Conservation (phyloP, 495 filamentous ascomycete genomes). For the Evansstolkia leycettana region DNA sequence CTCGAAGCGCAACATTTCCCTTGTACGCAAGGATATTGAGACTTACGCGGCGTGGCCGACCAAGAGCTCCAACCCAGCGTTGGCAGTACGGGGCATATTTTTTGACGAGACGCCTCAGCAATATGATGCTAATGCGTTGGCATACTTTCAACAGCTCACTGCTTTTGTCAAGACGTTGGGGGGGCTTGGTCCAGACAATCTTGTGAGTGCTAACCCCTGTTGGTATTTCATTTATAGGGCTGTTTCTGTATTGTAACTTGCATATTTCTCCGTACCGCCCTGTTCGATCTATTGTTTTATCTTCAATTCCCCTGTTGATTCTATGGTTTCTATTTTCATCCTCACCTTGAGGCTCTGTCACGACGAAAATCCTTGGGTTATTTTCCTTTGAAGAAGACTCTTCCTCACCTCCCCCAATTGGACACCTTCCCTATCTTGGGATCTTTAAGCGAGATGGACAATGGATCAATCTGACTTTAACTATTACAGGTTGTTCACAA, state of each 20-base stretch:
- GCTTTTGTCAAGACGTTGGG: slow-evolving; percentile 19
- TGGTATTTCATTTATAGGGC: too few species aligned
- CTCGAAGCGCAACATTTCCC: slow-evolving; percentile 25
- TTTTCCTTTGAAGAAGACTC: slow-evolving; percentile 4
- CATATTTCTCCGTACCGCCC: too few species aligned
- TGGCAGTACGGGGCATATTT: slow-evolving; percentile 34
- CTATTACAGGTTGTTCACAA: slow-evolving; percentile 34
- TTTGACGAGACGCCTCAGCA: slow-evolving; percentile 35
- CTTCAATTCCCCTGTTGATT: too few species aligned
- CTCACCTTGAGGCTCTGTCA: too few species aligned
- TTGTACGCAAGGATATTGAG: slow-evolving; percentile 31
- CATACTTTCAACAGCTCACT: slow-evolving; percentile 26
- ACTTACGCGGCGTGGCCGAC: slow-evolving; percentile 36
- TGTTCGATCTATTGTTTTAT: too few species aligned
- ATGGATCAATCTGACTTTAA: too few species aligned
- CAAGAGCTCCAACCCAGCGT: slow-evolving; percentile 17
- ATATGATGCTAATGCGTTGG: slow-evolving; percentile 20
- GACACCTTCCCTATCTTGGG: slow-evolving; percentile 8
- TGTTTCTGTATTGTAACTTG: too few species aligned
- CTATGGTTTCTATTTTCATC: too few species aligned
- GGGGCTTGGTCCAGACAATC: slow-evolving; percentile 24
- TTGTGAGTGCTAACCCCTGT: slow-evolving; percentile 17
- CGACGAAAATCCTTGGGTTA: slow-evolving; percentile 1
- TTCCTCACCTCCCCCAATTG: neutral
- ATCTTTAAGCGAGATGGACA: too few species aligned